Conservation (phyloP, 2,329 filamentous ascomycete genomes). For the Alternaria triticina region DNA sequence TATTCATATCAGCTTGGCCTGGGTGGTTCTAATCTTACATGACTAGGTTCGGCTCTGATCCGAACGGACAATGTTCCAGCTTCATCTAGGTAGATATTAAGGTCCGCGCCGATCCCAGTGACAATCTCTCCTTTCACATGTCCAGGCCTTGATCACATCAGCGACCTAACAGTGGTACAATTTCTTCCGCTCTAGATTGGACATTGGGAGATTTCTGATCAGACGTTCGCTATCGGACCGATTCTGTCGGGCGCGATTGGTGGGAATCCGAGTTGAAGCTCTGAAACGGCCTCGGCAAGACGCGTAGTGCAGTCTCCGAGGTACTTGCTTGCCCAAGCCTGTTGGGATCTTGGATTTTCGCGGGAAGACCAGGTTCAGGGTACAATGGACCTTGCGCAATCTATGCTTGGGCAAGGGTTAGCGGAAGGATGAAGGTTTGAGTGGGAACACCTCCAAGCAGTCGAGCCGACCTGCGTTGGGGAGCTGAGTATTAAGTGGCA, state of each 20-base stretch:
- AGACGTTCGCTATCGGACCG: not conserved
- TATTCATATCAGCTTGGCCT: conserved; percentile 16
- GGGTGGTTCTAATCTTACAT: conserved; percentile 10
- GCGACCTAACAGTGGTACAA: conserved; percentile 5
- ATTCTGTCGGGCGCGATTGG: not conserved
- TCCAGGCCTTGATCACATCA: conserved; percentile 3
- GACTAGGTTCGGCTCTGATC: conserved; percentile 29
- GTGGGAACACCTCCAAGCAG: conserved; percentile 1
- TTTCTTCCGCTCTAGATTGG: not conserved
- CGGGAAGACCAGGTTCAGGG: conserved; percentile 23
- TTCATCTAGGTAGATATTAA: conserved; percentile 27
- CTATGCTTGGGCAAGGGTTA: conserved; percentile 14
- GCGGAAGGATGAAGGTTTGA: conserved; percentile 7
- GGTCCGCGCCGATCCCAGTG: conserved; percentile 18
- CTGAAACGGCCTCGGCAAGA: conserved; percentile 8
- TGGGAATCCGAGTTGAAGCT: not conserved
- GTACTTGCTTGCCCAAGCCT: conserved; percentile 6
- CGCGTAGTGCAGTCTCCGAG: conserved; percentile 2
- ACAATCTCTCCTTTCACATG: conserved; percentile 5
- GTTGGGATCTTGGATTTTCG: conserved; percentile 19
- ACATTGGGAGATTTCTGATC: not conserved
- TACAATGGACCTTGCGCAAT: conserved; percentile 14
- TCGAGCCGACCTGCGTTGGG: conserved; percentile 6
- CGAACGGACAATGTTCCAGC: conserved; percentile 28
- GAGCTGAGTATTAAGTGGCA: not conserved